Conservation (phyloP, 2,329 filamentous ascomycete species). For the Elsinoe ampelina region DNA sequence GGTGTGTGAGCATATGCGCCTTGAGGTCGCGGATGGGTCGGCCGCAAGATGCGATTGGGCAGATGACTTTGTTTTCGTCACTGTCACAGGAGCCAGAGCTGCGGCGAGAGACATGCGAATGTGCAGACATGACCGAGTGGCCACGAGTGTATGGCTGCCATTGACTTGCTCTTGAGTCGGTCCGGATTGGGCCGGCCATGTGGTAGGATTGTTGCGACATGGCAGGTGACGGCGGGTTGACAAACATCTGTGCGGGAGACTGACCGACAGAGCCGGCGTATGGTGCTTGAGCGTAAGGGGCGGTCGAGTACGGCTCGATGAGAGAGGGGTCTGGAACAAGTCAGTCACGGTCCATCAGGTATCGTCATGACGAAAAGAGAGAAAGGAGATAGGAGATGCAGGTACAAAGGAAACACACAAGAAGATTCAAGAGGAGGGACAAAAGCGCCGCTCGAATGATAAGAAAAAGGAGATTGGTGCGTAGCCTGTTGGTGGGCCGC, state of each 20-base stretch:
- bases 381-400: slow-evolving; percentile 19
- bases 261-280: slow-evolving; percentile 32
- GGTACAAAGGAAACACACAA: slow-evolving; percentile 32
- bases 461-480: slow-evolving; percentile 26
- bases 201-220: slow-evolving; percentile 46
- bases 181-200: slow-evolving; percentile 50
- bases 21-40: slow-evolving; percentile 84
- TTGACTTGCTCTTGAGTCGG: slow-evolving; percentile 42
- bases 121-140: slow-evolving; percentile 61
- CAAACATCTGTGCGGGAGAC: slow-evolving; percentile 32
- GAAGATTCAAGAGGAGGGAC: slow-evolving; percentile 30
- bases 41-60: slow-evolving; percentile 75
- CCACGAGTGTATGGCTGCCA: slow-evolving; percentile 51
- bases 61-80: slow-evolving; percentile 56
- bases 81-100: slow-evolving; percentile 30
- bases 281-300: slow-evolving; percentile 33
- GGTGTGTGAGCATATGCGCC: slow-evolving; percentile 90
- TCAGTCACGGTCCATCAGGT: slow-evolving; percentile 7
- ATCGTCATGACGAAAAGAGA: slow-evolving; percentile 14
- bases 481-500: background rate
- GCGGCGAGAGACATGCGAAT: slow-evolving; percentile 56
- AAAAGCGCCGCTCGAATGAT: slow-evolving; percentile 28
- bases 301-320: slow-evolving; percentile 43
- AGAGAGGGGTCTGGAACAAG: slow-evolving; percentile 45
- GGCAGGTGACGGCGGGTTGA: slow-evolving; percentile 53